These are phyloP conservation scores for Yamadazyma insecticola DNA, from an alignment of 805 yeast species.

Conservation along the genomic window DNA sequence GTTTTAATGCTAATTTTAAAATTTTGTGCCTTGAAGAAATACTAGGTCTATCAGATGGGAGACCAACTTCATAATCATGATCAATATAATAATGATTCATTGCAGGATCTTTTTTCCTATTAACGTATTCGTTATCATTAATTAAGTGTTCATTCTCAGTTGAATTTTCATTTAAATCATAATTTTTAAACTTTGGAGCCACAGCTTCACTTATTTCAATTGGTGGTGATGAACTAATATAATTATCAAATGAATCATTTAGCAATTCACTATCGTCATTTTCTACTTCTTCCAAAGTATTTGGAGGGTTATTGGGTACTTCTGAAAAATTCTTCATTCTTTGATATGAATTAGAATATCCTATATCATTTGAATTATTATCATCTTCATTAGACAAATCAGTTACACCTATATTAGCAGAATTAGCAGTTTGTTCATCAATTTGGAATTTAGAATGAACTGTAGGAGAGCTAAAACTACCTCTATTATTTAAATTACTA, in stretches of 20 bases:
- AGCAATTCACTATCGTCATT: background rate
- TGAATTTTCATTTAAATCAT: too few relatives aligned
- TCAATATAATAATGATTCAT: background rate
- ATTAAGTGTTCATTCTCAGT: slow-evolving; percentile 5
- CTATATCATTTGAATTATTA: background rate
- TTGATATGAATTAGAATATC: background rate
- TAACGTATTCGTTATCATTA: background rate
- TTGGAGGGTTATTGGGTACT: background rate
- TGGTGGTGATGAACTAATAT: background rate
- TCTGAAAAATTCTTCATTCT: background rate
- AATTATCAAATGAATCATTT: slow-evolving; percentile 1
- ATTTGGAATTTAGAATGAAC: slow-evolving; percentile 46
- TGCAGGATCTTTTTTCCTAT: background rate
- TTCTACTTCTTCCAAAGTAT: background rate
- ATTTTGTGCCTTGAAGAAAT: slow-evolving; percentile 1
- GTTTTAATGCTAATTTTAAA: slow-evolving; percentile 22
- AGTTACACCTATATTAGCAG: slow-evolving; percentile 54
- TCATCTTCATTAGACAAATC: background rate
- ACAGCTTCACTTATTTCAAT: background rate
- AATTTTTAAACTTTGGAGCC: too few relatives aligned
- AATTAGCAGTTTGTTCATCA: slow-evolving; percentile 53
- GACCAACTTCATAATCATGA: slow-evolving; percentile 6
- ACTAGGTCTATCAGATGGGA: background rate
- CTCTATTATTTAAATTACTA: slow-evolving; percentile 21
- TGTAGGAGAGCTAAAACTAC: slow-evolving; percentile 33